Conservation (phyloP, 805 yeast genomes). For the Groenewaldozyma salmanticensis region DNA sequence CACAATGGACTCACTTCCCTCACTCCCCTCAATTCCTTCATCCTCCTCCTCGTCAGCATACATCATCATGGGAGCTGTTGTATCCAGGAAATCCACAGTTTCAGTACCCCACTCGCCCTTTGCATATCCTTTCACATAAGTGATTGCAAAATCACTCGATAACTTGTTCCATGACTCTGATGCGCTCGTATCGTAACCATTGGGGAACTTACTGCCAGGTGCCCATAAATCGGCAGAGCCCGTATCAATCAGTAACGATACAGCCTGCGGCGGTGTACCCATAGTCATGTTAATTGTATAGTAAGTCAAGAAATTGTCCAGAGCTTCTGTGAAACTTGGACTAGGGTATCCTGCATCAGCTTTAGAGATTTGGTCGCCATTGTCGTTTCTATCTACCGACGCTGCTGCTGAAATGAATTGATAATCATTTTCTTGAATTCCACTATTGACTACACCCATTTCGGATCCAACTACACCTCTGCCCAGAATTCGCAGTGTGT, state of each 20-base stretch:
- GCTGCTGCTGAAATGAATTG: no score
- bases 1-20: background rate
- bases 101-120: conserved; percentile 47
- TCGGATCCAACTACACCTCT: background rate
- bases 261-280: conserved; percentile 47
- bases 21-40: no score
- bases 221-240: conserved; percentile 67
- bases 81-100: conserved; percentile 13
- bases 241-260: conserved; percentile 52
- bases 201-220: conserved; percentile 17
- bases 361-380: background rate
- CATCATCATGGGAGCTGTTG: background rate
- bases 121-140: conserved; percentile 39
- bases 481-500: background rate
- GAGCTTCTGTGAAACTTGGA: conserved; percentile 12
- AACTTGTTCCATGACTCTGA: conserved; percentile 12
- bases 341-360: background rate
- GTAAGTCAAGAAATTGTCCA: conserved; percentile 24
- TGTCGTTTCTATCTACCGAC: background rate
- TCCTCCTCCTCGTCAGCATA: background rate
- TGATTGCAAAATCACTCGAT: conserved; percentile 18
- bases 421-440: background rate
- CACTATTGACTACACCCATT: background rate
- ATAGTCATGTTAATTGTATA: conserved; percentile 28
- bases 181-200: conserved; percentile 10